A percentile compares a stretch with the other conserved stretches of the same genome.
These are phyloP conservation scores for Phycomyces blakesleeanus DNA, from an alignment of 192 early-diverging fungal species.

Conservation along the genomic window DNA sequence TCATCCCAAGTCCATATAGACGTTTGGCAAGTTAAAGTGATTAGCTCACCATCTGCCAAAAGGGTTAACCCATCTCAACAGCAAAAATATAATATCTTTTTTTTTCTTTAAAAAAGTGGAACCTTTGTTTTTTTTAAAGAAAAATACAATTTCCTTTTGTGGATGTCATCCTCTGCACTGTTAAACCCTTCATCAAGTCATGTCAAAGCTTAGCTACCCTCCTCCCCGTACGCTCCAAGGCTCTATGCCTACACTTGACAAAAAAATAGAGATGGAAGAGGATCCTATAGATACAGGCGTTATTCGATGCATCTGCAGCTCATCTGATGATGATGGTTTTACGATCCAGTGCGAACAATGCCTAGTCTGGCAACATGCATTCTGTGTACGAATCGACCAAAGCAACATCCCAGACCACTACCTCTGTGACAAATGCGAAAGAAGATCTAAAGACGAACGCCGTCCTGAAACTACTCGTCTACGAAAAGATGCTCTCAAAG, in stretches of 20 bases:
- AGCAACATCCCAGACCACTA: slow-evolving; percentile 82
- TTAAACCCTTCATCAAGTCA: background rate
- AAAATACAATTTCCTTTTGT: background rate
- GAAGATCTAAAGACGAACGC: background rate
- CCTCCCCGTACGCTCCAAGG: background rate
- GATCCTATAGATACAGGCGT: slow-evolving; percentile 75
- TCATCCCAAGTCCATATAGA: background rate
- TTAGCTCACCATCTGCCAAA: background rate
- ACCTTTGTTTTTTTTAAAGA: background rate
- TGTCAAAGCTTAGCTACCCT: background rate
- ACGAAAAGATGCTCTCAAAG: background rate
- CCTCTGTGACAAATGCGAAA: slow-evolving; percentile 78
- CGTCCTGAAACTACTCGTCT: background rate
- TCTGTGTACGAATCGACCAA: slow-evolving; percentile 73
- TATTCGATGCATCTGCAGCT: slow-evolving; percentile 94
- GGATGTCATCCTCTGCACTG: background rate
- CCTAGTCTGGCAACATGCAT: slow-evolving; percentile 91
- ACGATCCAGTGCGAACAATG: slow-evolving; percentile 97
- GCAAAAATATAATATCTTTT: too few relatives aligned
- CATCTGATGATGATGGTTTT: slow-evolving; percentile 91
- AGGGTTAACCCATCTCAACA: background rate
- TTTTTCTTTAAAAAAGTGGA: background rate
- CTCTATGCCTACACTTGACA: background rate
- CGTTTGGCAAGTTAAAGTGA: slow-evolving; percentile 1
- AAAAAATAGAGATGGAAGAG: slow-evolving; percentile 28